These are phyloP conservation scores for Sporothrix sp. DNA, from an alignment of 2,329 filamentous ascomycete species.

Conservation along the genomic window DNA sequence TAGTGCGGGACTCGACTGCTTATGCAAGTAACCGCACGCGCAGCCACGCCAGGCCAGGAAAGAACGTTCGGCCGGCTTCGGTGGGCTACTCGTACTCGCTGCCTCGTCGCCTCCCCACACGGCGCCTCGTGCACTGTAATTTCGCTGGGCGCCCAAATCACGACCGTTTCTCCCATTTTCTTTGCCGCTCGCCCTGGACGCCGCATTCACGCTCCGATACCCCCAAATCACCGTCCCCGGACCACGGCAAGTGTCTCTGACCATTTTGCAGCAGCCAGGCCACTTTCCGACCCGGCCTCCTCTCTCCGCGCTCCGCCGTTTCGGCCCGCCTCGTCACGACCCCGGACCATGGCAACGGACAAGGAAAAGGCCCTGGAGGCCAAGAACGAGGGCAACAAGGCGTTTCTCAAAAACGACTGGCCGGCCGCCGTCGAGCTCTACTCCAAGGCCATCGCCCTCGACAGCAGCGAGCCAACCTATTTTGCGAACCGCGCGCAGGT, in stretches of 20 bases:
- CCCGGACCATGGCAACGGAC: slow-evolving; percentile 22
- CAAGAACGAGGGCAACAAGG: slow-evolving; percentile 92
- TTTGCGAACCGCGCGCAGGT: slow-evolving; percentile 95
- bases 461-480: slow-evolving; percentile 78
- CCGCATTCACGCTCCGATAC: background rate
- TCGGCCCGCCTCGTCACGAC: background rate
- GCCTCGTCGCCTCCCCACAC: slow-evolving; percentile 8
- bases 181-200: background rate
- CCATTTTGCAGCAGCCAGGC: too few relatives aligned
- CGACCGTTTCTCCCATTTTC: background rate
- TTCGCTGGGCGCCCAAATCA: background rate
- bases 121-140: background rate
- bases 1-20: background rate
- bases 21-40: background rate
- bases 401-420: slow-evolving; percentile 84
- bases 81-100: slow-evolving; percentile 4
- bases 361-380: slow-evolving; percentile 66
- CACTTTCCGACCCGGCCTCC: too few relatives aligned
- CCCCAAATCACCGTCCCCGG: too few relatives aligned
- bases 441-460: slow-evolving; percentile 73
- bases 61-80: slow-evolving; percentile 18
- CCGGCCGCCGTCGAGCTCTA: slow-evolving; percentile 72
- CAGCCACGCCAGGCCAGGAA: too few relatives aligned
- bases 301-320: too few relatives aligned
- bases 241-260: background rate